phyloP scores from a whole-genome alignment of 106 monocot genomes.

The Acorus gramineus region DNA sequence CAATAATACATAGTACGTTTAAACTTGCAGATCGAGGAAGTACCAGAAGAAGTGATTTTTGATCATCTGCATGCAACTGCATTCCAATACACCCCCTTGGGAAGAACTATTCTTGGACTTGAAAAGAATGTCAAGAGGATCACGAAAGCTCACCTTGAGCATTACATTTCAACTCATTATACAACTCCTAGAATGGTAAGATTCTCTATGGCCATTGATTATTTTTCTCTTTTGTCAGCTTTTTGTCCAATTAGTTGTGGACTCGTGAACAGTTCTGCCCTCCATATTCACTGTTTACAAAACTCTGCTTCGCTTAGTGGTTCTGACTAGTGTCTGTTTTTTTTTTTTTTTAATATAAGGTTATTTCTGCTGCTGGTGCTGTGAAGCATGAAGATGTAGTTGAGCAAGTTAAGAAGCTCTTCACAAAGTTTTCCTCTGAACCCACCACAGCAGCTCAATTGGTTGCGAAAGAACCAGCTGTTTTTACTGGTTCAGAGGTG shows the following conservation, averaged over 20 bases:
- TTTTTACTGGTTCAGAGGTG: conserved; percentile 1
- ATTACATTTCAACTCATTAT: conserved; percentile 89
- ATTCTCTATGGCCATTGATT: neutral
- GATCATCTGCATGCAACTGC: conserved; percentile 85
- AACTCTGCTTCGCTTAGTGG: no score
- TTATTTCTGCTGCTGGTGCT: conserved; percentile 88
- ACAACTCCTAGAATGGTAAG: conserved; percentile 84
- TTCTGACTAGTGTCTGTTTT: neutral
- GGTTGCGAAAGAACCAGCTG: neutral
- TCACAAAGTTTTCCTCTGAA: conserved; percentile 65
- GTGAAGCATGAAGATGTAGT: conserved; percentile 86
- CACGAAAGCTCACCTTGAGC: conserved; percentile 62
- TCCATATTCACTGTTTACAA: no score
- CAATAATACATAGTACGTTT: neutral
- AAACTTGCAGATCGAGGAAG: conserved; percentile 45
- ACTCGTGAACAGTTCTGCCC: neutral
- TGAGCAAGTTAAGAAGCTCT: conserved; percentile 68
- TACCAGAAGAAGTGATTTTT: conserved; percentile 72
- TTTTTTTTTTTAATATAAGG: conserved; percentile 20
- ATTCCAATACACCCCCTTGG: conserved; percentile 71
- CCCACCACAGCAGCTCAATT: conserved; percentile 52
- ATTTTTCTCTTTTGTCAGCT: neutral
- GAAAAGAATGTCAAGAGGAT: conserved; percentile 74
- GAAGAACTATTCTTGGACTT: conserved; percentile 78
- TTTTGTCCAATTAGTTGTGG: neutral